A percentile compares a stretch with the other conserved stretches of the same genome.
Conservation (phyloP, 2,329 filamentous ascomycete species). For the Neonectria punicea region DNA sequence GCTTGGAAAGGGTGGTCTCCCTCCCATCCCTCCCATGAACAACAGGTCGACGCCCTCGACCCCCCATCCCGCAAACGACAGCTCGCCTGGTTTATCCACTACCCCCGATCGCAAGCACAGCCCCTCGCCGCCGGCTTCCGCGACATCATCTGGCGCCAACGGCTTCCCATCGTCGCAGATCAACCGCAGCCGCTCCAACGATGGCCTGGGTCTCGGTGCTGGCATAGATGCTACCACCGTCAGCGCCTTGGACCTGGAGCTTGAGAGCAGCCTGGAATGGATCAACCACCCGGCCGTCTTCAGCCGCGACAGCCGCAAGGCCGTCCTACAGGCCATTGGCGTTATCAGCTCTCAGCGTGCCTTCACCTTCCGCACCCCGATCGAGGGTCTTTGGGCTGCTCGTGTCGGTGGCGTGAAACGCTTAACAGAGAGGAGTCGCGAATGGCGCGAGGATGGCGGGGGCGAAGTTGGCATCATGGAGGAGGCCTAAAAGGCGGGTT, state of each 20-base stretch:
- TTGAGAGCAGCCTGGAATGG: slow-evolving; percentile 94
- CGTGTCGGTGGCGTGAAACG: slow-evolving; percentile 84
- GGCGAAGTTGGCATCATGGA: slow-evolving; percentile 75
- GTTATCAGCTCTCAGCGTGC: slow-evolving; percentile 95
- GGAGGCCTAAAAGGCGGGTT: slow-evolving; percentile 57
- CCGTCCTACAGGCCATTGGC: slow-evolving; percentile 94
- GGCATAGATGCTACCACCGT: slow-evolving; percentile 89
- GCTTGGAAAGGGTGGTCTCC: slow-evolving; percentile 91
- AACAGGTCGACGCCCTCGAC: slow-evolving; percentile 59
- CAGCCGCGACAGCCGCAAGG: slow-evolving; percentile 91
- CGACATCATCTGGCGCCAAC: slow-evolving; percentile 54
- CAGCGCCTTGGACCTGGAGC: slow-evolving; percentile 86
- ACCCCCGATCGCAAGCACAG: slow-evolving; percentile 67
- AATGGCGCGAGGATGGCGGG: slow-evolving; percentile 89
- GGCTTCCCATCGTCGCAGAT: slow-evolving; percentile 53
- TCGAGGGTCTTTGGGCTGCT: slow-evolving; percentile 89
- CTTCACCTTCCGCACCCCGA: slow-evolving; percentile 90
- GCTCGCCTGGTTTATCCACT: slow-evolving; percentile 54
- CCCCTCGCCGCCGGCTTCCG: slow-evolving; percentile 64
- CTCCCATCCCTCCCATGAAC: slow-evolving; percentile 78
- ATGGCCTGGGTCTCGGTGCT: slow-evolving; percentile 68
- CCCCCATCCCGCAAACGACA: slow-evolving; percentile 57
- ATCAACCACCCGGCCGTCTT: slow-evolving; percentile 97
- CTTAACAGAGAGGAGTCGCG: slow-evolving; percentile 83
- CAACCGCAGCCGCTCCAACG: slow-evolving; percentile 64